A percentile compares a stretch with the other conserved stretches of the same genome.
phyloP scores from a whole-genome alignment of 2,329 filamentous ascomycete genomes.

The Cladosporium sp. region DNA sequence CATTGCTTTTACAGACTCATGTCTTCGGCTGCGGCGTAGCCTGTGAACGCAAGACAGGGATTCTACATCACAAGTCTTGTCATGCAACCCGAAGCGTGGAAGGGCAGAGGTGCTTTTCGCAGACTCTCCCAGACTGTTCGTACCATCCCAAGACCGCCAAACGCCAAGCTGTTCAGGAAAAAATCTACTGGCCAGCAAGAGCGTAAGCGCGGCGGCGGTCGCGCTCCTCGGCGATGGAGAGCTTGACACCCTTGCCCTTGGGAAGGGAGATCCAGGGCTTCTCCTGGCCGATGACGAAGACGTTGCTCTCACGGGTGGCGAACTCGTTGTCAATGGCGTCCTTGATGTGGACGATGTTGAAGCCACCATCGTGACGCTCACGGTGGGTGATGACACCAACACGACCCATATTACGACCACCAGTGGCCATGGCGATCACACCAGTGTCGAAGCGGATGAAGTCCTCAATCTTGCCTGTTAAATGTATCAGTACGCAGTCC shows the following conservation, averaged over 20 bases:
- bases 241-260: conserved; percentile 99
- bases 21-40: conserved; percentile 21
- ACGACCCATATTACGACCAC: conserved; percentile 99
- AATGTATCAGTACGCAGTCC: conserved; percentile 2
- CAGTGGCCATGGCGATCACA: conserved; percentile 96
- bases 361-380: conserved; percentile 99
- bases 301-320: conserved; percentile 98
- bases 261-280: conserved; percentile 99
- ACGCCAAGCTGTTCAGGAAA: conserved; percentile 16
- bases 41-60: conserved; percentile 14
- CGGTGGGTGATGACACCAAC: conserved; percentile 99
- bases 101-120: conserved; percentile 21
- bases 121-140: conserved; percentile 20
- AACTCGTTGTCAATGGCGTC: conserved; percentile 99
- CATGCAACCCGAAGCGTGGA: conserved; percentile 18
- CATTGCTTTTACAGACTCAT: conserved; percentile 23
- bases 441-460: conserved; percentile 99
- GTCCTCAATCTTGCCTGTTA: conserved; percentile 78
- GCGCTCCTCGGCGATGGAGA: conserved; percentile 98
- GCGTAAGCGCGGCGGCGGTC: conserved; percentile 85
- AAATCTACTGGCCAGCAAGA: conserved; percentile 49
- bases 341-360: conserved; percentile 98
- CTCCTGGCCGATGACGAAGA: conserved; percentile 97
- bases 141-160: conserved; percentile 22
- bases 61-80: conserved; percentile 17